phyloP scores from a whole-genome alignment of 352 stramenopile genomes.

The Globisporangium cylindrosporum region DNA sequence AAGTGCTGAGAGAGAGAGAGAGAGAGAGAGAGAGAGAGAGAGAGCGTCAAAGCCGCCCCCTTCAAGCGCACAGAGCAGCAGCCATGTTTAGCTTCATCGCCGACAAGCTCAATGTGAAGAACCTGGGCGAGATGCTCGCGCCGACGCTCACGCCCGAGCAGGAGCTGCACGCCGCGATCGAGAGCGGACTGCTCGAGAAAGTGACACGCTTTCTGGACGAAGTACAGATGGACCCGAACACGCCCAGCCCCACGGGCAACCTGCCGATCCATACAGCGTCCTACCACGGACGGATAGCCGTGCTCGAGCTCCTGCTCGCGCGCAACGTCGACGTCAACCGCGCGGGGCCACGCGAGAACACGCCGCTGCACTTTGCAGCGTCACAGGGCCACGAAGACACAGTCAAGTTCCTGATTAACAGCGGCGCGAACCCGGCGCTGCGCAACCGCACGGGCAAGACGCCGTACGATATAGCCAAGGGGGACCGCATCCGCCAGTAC shows the following conservation, averaged over 20 bases:
- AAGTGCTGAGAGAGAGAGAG: not conserved
- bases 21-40: not conserved
- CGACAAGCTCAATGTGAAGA: constrained; percentile 89
- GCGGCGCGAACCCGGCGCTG: constrained; percentile 69
- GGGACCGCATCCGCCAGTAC: constrained; percentile 82
- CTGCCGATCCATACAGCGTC: constrained; percentile 82
- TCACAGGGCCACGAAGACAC: constrained; percentile 71
- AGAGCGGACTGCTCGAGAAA: constrained; percentile 69
- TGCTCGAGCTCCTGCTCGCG: constrained; percentile 72
- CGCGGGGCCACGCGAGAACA: constrained; percentile 64
- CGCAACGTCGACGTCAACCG: constrained; percentile 72
- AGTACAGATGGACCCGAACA: constrained; percentile 61
- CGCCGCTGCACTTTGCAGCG: constrained; percentile 80
- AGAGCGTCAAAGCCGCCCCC: not conserved
- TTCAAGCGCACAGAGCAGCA: not conserved
- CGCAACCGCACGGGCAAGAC: constrained; percentile 81
- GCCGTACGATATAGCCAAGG: constrained; percentile 82
- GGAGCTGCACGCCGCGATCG: constrained; percentile 78
- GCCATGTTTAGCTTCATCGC: constrained; percentile 88
- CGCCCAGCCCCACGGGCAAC: constrained; percentile 70
- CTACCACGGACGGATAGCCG: constrained; percentile 73
- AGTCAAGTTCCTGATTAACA: constrained; percentile 71
- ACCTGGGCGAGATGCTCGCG: constrained; percentile 84
- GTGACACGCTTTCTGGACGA: constrained; percentile 73
- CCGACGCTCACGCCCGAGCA: constrained; percentile 86